Evolutionary conservation across 257 asterid species (phyloP).

Genomic region (Salvia rosmarinus): DNA sequence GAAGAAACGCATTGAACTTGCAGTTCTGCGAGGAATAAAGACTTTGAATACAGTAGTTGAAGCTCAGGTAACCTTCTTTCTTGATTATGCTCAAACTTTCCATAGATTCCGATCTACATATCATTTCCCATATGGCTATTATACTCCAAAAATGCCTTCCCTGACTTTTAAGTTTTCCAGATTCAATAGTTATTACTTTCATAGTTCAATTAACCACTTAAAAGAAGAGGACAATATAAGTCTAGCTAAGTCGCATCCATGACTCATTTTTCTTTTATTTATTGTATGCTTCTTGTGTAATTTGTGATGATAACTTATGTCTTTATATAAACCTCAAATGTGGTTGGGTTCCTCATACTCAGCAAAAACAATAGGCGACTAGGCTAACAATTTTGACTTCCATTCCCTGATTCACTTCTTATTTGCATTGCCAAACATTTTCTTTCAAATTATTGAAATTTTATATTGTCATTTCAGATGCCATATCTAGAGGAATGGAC

Average conservation of each 20-base stretch:
- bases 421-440: background rate
- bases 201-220: background rate
- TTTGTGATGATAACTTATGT: background rate
- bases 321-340: too few relatives aligned
- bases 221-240: background rate
- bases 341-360: constrained; percentile 1
- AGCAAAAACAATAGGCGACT: background rate
- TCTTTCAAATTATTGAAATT: background rate
- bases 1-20: constrained; percentile 54
- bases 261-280: background rate
- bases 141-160: background rate
- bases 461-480: constrained; percentile 42
- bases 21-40: constrained; percentile 42
- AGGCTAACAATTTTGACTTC: background rate
- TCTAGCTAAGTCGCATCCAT: background rate
- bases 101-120: background rate
- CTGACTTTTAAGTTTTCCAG: background rate
- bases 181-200: background rate
- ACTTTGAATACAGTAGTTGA: constrained; percentile 50
- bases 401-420: constrained; percentile 9
- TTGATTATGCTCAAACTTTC: constrained; percentile 16
- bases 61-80: constrained; percentile 58
- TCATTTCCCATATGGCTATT: constrained; percentile 8
- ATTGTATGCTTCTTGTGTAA: background rate
- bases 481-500: constrained; percentile 80